Base-by-base conservation (phyloP, 1,139 yeast genomes). In the Blastobotrys apis region DNA sequence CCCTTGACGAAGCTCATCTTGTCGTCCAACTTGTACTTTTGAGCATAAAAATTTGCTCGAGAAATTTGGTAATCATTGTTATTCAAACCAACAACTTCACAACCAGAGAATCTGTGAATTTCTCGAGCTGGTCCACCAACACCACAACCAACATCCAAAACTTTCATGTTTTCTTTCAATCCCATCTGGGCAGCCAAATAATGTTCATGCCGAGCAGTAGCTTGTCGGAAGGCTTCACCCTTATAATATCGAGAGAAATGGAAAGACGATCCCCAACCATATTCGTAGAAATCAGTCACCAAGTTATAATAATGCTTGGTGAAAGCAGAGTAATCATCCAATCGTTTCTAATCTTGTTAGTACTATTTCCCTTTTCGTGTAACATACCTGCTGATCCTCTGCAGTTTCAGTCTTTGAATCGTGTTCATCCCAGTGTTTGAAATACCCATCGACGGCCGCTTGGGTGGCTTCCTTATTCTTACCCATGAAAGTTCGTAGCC, bases 251-350 rank as follows among this genome's bases (percentile, higher is more conserved):
- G 80, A 37, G 95, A 86, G 66, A 92, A 92, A 68, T 92, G 98
- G 86, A 92, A 92, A n/a, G 96, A 86, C 20, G 96, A 78, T 52
- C 98, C 98, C 98, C 98, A 92, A 39, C 98, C 98, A 68, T 92
- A 92, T 72, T 92, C 98, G 74, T 92, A 92, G 58, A 77, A 86
- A 68, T 92, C 98, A 32, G 98, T 90, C 44, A 87, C 97, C 64
- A 92, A 80, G 72, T 92, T 92, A 74, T 92, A 92, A 75, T 88
- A 92, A 63, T 94, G 95, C 67, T 86, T 92, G 47, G 98, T 92
- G 59, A 88, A 78, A 58, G 84, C 81, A 48, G 95, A 84, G 72
- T 92, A 92, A 67, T 39, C 42, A 13, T 39, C 42, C 32, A 39
- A 39, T 21, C 42, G 42, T 4, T n/a, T n/a, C n/a, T n/a, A n/a